phyloP scores from a whole-genome alignment of 495 filamentous ascomycete genomes.

The Podospora pseudopauciseta region DNA sequence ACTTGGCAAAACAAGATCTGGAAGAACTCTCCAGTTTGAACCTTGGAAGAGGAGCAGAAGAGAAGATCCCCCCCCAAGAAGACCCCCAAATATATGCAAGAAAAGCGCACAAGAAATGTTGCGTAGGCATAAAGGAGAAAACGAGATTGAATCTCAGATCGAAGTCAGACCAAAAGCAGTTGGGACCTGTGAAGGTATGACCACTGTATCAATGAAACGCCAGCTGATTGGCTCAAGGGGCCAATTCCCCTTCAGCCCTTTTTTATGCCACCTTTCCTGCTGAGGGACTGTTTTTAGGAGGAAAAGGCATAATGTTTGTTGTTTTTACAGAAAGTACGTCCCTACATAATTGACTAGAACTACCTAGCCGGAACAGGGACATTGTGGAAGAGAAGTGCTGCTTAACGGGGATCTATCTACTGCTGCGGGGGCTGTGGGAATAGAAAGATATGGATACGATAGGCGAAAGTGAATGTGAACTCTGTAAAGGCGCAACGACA shows the following conservation, averaged over 20 bases:
- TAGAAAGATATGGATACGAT: too few relatives aligned
- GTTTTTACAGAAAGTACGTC: too few relatives aligned
- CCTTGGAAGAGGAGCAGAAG: background rate
- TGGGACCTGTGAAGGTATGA: background rate
- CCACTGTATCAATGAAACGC: background rate
- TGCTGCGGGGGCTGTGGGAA: too few relatives aligned
- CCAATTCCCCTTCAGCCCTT: background rate
- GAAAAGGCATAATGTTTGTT: too few relatives aligned
- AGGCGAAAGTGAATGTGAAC: too few relatives aligned
- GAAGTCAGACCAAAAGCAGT: background rate
- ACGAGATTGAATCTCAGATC: background rate
- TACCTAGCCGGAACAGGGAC: too few relatives aligned
- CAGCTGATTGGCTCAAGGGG: background rate
- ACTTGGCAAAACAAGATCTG: background rate
- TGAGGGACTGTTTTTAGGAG: too few relatives aligned
- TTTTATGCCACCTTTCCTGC: background rate
- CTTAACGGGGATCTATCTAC: too few relatives aligned
- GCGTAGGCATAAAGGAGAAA: too few relatives aligned
- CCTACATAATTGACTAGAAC: too few relatives aligned
- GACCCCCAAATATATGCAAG: background rate
- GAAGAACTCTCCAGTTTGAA: background rate
- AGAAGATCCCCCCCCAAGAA: background rate
- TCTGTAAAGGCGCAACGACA: too few relatives aligned
- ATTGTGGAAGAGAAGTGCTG: too few relatives aligned
- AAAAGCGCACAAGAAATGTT: background rate